phyloP scores from a whole-genome alignment of 1,284 basidiomycete genomes.

The Marasmius tenuissimus region DNA sequence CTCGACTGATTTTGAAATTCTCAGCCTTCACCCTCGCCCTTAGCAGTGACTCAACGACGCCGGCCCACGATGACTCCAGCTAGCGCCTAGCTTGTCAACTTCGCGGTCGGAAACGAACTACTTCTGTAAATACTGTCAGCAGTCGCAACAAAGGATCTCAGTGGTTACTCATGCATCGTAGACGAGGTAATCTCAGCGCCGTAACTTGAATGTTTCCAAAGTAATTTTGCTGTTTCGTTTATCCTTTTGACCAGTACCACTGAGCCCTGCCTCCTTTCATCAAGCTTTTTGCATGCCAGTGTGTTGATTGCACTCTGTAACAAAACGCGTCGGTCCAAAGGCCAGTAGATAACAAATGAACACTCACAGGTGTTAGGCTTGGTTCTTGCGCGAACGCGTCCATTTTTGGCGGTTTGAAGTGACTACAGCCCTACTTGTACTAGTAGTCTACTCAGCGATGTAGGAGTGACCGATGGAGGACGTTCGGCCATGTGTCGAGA shows the following conservation, averaged over 20 bases:
- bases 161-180: constrained; percentile 53
- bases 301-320: constrained; percentile 58
- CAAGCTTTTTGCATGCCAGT: constrained; percentile 92
- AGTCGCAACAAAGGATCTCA: neutral
- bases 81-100: constrained; percentile 69
- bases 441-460: constrained; percentile 38
- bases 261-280: constrained; percentile 61
- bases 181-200: constrained; percentile 76
- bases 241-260: constrained; percentile 81
- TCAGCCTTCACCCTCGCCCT: constrained; percentile 1
- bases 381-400: constrained; percentile 43
- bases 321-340: neutral
- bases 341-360: constrained; percentile 7
- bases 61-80: constrained; percentile 75
- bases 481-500: too few relatives aligned
- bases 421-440: constrained; percentile 43
- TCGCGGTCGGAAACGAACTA: constrained; percentile 62
- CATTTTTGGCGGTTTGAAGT: constrained; percentile 46
- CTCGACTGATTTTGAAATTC: constrained; percentile 3
- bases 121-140: constrained; percentile 45
- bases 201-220: constrained; percentile 72
- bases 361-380: constrained; percentile 56
- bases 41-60: neutral
- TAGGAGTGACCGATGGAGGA: too few relatives aligned
- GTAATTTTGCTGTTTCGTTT: constrained; percentile 76